Evolutionary conservation across 139 green algal species (phyloP), one percentile per base, ranked within the genome.

Genomic region (Prasinococcaceae sp.): DNA sequence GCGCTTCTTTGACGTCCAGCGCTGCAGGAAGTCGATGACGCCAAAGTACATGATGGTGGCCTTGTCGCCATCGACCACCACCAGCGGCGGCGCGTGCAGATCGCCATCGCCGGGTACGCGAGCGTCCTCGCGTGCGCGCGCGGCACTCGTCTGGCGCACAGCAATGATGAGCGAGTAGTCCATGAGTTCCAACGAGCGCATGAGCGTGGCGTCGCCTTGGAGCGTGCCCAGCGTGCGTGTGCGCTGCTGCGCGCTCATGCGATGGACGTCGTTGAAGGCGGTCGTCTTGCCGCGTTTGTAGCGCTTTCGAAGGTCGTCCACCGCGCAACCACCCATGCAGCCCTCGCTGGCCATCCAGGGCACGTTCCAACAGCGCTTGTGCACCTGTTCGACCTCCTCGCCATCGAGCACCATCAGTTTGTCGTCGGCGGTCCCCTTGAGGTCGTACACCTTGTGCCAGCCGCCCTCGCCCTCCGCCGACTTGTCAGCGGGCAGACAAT

Each of bases 21-120:
- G 17, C 39, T 57, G 49, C 33, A 57, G 29, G 35, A 57, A 57
- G 22, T 57, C 49, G 12, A 57, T 57, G 8, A 57, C 22, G 12
- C 49, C 49, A 20, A 57, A 45, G 25, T 57, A 57, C 24, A 53
- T 24, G n/a, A 53, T n/a, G n/a, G n/a, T n/a, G n/a, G n/a, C n/a
- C n/a, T n/a, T n/a, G n/a, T n/a, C n/a, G n/a, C n/a, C n/a, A n/a
- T n/a, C n/a, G n/a, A n/a, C n/a, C n/a, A n/a, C n/a, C n/a, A n/a
- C n/a, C n/a, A n/a, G n/a, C n/a, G n/a, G n/a, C n/a, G n/a, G n/a
- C n/a, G n/a, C n/a, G n/a, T n/a, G n/a, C n/a, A n/a, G n/a, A n/a
- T n/a, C n/a, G n/a, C n/a, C n/a, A n/a, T n/a, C n/a, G n/a, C n/a
- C n/a, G n/a, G n/a, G n/a, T n/a, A n/a, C n/a, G n/a, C n/a, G n/a